These are phyloP conservation scores for Acrocalymma vagum DNA, from an alignment of 2,329 filamentous ascomycete genomes.

Conservation along the genomic window DNA sequence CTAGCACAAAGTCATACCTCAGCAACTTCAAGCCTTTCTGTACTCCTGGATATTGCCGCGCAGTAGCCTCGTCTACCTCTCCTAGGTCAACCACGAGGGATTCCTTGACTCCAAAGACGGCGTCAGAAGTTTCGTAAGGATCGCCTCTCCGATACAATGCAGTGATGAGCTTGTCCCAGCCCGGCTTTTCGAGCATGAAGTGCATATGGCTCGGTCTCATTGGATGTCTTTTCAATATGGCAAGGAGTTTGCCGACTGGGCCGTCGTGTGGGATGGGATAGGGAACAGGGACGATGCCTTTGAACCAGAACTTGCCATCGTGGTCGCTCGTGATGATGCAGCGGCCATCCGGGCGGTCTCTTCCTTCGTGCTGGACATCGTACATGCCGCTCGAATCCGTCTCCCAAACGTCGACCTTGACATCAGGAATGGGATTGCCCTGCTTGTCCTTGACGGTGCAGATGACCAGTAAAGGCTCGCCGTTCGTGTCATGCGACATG, in stretches of 20 bases:
- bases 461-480: constrained; percentile 73
- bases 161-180: constrained; percentile 77
- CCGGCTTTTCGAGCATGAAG: constrained; percentile 68
- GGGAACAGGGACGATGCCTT: constrained; percentile 79
- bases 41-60: constrained; percentile 63
- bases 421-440: constrained; percentile 68
- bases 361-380: constrained; percentile 75
- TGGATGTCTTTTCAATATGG: constrained; percentile 19
- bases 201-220: constrained; percentile 31
- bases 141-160: constrained; percentile 78
- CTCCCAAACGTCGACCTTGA: constrained; percentile 83
- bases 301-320: constrained; percentile 81
- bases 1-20: constrained; percentile 77
- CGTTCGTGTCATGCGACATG: constrained; percentile 71
- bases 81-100: constrained; percentile 63
- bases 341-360: constrained; percentile 71
- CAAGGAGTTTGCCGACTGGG: constrained; percentile 65
- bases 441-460: constrained; percentile 72
- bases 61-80: constrained; percentile 13
- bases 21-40: constrained; percentile 68
- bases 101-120: constrained; percentile 85
- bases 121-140: constrained; percentile 81
- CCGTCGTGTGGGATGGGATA: constrained; percentile 82
- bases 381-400: constrained; percentile 79
- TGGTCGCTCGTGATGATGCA: constrained; percentile 73